Conservation (phyloP, 495 filamentous ascomycete genomes). For the Penicillium cinerascens region DNA sequence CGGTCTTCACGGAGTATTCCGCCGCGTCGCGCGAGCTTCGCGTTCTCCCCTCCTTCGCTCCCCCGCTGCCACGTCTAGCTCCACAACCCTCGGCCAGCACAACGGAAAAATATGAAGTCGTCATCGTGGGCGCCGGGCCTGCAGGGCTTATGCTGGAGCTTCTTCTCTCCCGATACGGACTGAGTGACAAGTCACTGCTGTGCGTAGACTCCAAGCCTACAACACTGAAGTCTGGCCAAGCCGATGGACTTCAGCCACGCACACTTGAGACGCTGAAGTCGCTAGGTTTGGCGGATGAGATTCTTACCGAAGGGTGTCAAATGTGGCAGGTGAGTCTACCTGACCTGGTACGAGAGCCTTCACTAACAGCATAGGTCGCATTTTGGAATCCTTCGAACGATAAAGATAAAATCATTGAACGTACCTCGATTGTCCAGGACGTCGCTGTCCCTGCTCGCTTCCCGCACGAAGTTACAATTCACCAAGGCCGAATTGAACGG, state of each 20-base stretch:
- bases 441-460: slow-evolving; percentile 46
- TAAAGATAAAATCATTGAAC: slow-evolving; percentile 49
- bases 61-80: slow-evolving; percentile 37
- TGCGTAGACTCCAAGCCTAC: slow-evolving; percentile 46
- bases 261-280: slow-evolving; percentile 62
- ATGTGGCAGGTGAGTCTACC: slow-evolving; percentile 42
- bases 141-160: slow-evolving; percentile 47
- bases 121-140: slow-evolving; percentile 45
- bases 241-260: slow-evolving; percentile 60
- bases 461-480: slow-evolving; percentile 55
- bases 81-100: slow-evolving; percentile 10
- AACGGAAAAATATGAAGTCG: slow-evolving; percentile 40
- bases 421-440: slow-evolving; percentile 45
- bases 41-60: slow-evolving; percentile 40
- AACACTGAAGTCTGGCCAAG: slow-evolving; percentile 53
- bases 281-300: slow-evolving; percentile 35
- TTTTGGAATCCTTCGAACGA: slow-evolving; percentile 49
- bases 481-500: slow-evolving; percentile 60
- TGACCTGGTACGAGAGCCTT: slow-evolving; percentile 9
- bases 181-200: slow-evolving; percentile 39
- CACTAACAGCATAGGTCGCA: slow-evolving; percentile 28
- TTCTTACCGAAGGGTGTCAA: slow-evolving; percentile 36
- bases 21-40: slow-evolving; percentile 37
- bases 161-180: slow-evolving; percentile 47
- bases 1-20: slow-evolving; percentile 44